Conservation (phyloP, 345 rosid genomes). For the Populus davidiana region DNA sequence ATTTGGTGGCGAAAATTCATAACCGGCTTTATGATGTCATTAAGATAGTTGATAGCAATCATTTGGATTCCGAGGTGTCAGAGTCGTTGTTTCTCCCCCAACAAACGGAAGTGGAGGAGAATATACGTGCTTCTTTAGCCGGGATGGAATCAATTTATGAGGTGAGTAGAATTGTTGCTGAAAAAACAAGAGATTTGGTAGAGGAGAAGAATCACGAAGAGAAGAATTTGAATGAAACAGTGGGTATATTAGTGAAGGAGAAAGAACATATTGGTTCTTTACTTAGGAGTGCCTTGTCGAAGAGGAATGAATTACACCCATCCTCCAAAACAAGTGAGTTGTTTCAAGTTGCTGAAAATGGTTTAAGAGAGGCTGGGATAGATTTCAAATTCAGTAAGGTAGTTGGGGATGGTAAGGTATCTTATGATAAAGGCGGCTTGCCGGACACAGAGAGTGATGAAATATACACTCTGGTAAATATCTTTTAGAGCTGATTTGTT, state of each 20-base stretch:
- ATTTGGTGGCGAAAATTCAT: slow-evolving; percentile 75
- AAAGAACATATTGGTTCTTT: slow-evolving; percentile 85
- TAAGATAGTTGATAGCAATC: slow-evolving; percentile 55
- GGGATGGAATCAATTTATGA: slow-evolving; percentile 88
- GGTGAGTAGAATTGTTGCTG: slow-evolving; percentile 56
- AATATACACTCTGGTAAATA: slow-evolving; percentile 71
- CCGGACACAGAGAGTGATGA: slow-evolving; percentile 65
- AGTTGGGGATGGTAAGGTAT: slow-evolving; percentile 37
- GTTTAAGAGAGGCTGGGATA: slow-evolving; percentile 70
- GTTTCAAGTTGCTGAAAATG: slow-evolving; percentile 85
- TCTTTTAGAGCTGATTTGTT: slow-evolving; percentile 7
- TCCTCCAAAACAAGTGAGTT: slow-evolving; percentile 59
- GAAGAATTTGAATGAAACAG: slow-evolving; percentile 67
- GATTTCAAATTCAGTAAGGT: slow-evolving; percentile 57
- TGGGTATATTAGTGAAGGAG: slow-evolving; percentile 67
- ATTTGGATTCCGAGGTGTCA: slow-evolving; percentile 63
- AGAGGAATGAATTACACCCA: slow-evolving; percentile 51
- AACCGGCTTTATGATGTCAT: slow-evolving; percentile 56
- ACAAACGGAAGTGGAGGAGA: slow-evolving; percentile 79
- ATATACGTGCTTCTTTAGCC: slow-evolving; percentile 78
- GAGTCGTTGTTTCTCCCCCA: slow-evolving; percentile 87
- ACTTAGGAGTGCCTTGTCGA: slow-evolving; percentile 84
- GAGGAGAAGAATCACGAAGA: slow-evolving; percentile 63
- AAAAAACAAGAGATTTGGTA: slow-evolving; percentile 55
- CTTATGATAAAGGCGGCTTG: slow-evolving; percentile 28